Evolutionary conservation across 2,329 filamentous ascomycete species (phyloP).

Genomic region (Huntiella abstrusa): DNA sequence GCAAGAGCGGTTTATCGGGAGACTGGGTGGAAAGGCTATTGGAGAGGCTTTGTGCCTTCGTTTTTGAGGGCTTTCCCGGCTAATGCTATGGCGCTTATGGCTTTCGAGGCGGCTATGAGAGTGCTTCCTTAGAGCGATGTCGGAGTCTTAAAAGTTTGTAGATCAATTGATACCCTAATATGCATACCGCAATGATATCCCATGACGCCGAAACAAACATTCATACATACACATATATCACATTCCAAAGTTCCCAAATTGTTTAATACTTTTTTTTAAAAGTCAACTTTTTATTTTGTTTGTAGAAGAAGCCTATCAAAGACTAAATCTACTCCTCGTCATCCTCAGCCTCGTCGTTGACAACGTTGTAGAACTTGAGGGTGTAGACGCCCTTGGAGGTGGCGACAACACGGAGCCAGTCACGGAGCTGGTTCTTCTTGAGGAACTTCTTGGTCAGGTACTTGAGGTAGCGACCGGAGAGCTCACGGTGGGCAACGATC

Average conservation of each 20-base stretch:
- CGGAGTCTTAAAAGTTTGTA: too few relatives aligned
- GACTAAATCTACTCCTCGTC: constrained; percentile 72
- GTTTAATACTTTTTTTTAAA: constrained; percentile 3
- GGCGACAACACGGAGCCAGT: constrained; percentile 98
- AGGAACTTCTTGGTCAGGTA: constrained; percentile 99
- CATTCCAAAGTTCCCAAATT: not conserved
- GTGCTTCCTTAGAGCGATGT: constrained; percentile 25
- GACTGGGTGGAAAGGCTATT: constrained; percentile 62
- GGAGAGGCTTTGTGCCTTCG: constrained; percentile 84
- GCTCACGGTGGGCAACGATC: constrained; percentile 91
- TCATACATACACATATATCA: too few relatives aligned
- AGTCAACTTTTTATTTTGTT: constrained; percentile 11
- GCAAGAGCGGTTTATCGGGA: constrained; percentile 60
- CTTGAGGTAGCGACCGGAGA: constrained; percentile 98
- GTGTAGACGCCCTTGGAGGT: constrained; percentile 98
- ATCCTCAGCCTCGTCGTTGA: constrained; percentile 93
- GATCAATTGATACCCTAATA: too few relatives aligned
- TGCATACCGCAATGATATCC: not conserved
- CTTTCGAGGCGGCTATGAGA: constrained; percentile 84
- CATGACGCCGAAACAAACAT: not conserved
- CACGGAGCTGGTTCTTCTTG: constrained; percentile 99
- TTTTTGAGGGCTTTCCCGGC: constrained; percentile 88
- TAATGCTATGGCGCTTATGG: constrained; percentile 82
- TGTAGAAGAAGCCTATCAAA: constrained; percentile 3
- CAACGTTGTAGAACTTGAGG: constrained; percentile 99